Evolutionary conservation across 495 filamentous ascomycete species (phyloP).

Genomic region (Podospora sp.): DNA sequence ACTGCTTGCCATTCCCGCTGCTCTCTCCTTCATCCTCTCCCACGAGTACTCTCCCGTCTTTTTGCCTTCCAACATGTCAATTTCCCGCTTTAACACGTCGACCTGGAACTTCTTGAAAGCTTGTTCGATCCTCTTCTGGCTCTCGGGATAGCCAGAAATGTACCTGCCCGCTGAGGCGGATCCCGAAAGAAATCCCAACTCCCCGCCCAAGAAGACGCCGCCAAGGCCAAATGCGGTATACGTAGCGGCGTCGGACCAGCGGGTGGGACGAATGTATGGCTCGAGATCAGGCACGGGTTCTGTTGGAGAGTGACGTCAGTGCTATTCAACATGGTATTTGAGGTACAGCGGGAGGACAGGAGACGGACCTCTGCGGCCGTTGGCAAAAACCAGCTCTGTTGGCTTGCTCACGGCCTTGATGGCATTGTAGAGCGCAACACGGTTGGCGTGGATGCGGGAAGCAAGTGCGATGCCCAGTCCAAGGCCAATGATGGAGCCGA

Average conservation of each 20-base stretch:
- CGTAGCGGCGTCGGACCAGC: slow-evolving; percentile 61
- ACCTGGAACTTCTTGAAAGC: slow-evolving; percentile 65
- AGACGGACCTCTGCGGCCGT: slow-evolving; percentile 58
- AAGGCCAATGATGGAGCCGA: slow-evolving; percentile 63
- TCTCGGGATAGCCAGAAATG: slow-evolving; percentile 58
- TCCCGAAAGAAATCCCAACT: slow-evolving; percentile 61
- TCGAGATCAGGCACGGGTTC: slow-evolving; percentile 66
- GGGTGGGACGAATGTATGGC: slow-evolving; percentile 56
- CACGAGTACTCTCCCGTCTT: slow-evolving; percentile 8
- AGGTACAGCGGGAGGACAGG: not conserved
- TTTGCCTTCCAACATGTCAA: slow-evolving; percentile 54
- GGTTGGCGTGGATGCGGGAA: slow-evolving; percentile 55
- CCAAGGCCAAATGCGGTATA: slow-evolving; percentile 64
- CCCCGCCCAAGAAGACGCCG: slow-evolving; percentile 66
- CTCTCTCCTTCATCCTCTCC: slow-evolving; percentile 25
- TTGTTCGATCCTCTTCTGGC: slow-evolving; percentile 59
- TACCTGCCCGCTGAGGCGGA: slow-evolving; percentile 51
- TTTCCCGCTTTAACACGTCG: slow-evolving; percentile 61
- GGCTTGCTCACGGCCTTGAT: slow-evolving; percentile 63
- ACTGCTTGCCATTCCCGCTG: slow-evolving; percentile 18
- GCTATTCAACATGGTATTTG: not conserved
- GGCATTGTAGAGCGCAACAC: slow-evolving; percentile 59
- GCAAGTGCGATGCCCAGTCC: slow-evolving; percentile 61
- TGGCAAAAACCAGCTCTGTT: slow-evolving; percentile 61
- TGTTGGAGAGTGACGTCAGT: slow-evolving; percentile 27